Conservation (phyloP, 140 eudicot genomes). For the Oenanthe javanica region DNA sequence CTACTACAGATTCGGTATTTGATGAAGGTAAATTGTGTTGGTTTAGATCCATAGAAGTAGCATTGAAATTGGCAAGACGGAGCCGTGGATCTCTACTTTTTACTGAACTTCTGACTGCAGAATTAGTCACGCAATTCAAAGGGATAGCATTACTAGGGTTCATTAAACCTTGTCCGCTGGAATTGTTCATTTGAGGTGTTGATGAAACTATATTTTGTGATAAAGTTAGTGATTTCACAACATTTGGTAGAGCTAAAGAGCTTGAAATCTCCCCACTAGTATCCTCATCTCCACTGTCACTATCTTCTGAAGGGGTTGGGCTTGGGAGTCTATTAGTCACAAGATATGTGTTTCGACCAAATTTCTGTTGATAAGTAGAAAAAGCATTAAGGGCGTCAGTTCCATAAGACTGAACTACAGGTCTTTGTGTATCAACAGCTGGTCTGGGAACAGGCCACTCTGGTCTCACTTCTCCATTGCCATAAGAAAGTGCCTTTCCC, state of each 20-base stretch:
- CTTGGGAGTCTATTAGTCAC: conserved; percentile 70
- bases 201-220: conserved; percentile 26
- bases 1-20: conserved; percentile 26
- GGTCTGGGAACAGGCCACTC: conserved; percentile 60
- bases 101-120: conserved; percentile 31
- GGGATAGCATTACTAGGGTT: conserved; percentile 31
- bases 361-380: conserved; percentile 84
- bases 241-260: conserved; percentile 22
- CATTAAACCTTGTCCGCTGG: conserved; percentile 28
- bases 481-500: conserved; percentile 30
- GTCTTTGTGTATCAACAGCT: conserved; percentile 21
- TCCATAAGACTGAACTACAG: conserved; percentile 57
- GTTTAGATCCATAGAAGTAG: conserved; percentile 24
- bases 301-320: conserved; percentile 98
- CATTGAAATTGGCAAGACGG: conserved; percentile 43
- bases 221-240: conserved; percentile 17
- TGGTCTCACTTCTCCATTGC: conserved; percentile 42
- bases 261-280: conserved; percentile 73
- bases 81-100: conserved; percentile 90
- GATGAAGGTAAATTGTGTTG: conserved; percentile 26
- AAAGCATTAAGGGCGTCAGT: conserved; percentile 88
- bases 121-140: conserved; percentile 29
- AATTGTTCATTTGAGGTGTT: conserved; percentile 21
- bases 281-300: conserved; percentile 58
- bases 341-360: conserved; percentile 48